Conservation (phyloP, 2,329 filamentous ascomycete species). For the Ophiocordyceps camponoti-leonardi region DNA sequence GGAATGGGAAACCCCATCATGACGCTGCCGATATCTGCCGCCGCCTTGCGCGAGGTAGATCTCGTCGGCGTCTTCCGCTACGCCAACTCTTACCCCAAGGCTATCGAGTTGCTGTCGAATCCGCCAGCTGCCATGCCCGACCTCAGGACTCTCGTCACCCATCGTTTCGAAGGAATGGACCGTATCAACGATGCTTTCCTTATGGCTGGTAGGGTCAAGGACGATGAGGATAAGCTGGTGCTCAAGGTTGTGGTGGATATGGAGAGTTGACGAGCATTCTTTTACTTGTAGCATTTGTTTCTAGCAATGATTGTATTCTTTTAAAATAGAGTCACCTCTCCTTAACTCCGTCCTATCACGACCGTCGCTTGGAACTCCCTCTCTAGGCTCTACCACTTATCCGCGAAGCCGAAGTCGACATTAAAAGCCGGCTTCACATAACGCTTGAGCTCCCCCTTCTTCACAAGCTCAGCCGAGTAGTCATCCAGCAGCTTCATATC, state of each 20-base stretch:
- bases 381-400: conserved; percentile 25
- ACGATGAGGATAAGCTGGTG: conserved; percentile 51
- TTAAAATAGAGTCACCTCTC: background rate
- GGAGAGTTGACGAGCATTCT: conserved; percentile 2
- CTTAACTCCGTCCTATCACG: background rate
- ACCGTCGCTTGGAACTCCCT: no score
- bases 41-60: conserved; percentile 52
- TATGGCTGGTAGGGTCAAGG: conserved; percentile 54
- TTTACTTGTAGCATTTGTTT: background rate
- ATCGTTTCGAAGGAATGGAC: conserved; percentile 47
- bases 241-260: conserved; percentile 54
- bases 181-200: conserved; percentile 50
- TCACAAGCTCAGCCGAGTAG: conserved; percentile 32
- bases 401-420: conserved; percentile 55
- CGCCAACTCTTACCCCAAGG: conserved; percentile 52
- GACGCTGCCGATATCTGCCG: conserved; percentile 50
- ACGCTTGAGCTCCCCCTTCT: conserved; percentile 34
- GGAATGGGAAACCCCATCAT: conserved; percentile 59
- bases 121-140: conserved; percentile 37
- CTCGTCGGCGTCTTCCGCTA: conserved; percentile 57
- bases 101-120: conserved; percentile 32
- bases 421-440: conserved; percentile 56
- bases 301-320: background rate
- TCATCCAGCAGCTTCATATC: conserved; percentile 42
- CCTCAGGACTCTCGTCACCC: conserved; percentile 52